Evolutionary conservation across 305 asterid genomes (phyloP), one percentile per base, ranked within the genome.

Genomic region (Ilex paraguariensis): DNA sequence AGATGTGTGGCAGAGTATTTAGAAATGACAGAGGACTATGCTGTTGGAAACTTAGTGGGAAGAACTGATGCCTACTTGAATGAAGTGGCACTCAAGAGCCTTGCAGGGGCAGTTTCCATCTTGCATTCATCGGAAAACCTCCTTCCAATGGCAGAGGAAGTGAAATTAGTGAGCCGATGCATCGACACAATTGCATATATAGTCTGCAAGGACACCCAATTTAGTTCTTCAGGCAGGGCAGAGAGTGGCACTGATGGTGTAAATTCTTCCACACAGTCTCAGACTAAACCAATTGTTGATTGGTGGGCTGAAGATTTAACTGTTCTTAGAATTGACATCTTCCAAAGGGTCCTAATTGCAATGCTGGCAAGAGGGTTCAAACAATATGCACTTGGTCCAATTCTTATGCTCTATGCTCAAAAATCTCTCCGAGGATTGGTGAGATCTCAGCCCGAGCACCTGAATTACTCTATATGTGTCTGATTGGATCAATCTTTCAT

Each of bases 221-320:
- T 82, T 56, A 40, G 77, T 7, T n/a, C 82, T 3, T 59, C 76
- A 0, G 71, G 70, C 64, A 57, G 79, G 72, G 62, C 56, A 10
- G 78, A 74, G 32, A 56, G 62, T 55, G 78, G 74, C 49, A 33
- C 9, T 40, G 56, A 72, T 7, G 82, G 74, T 31, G 16, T 61
- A 31, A 74, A 61, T 61, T 58, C 81, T 48, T 45, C 75, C 14
- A 12, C 14, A 12, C 66, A 0, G 33, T 31, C 13, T 55, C 76
- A 17, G 71, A 66, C 66, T 67, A 78, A 78, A 36, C 77, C 88
- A 2, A 56, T 69, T 10, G 90, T 80, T 7, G 90, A 82, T 62
- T 86, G 96, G 96, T 91, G 96, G 96, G 91, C 95, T 4, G 96
- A 88, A 56, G 98, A 91, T 73, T 70, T 91, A 49, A 72, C 87